phyloP scores from a whole-genome alignment of 2,329 filamentous ascomycete species.

The Fusarium bulbicola region DNA sequence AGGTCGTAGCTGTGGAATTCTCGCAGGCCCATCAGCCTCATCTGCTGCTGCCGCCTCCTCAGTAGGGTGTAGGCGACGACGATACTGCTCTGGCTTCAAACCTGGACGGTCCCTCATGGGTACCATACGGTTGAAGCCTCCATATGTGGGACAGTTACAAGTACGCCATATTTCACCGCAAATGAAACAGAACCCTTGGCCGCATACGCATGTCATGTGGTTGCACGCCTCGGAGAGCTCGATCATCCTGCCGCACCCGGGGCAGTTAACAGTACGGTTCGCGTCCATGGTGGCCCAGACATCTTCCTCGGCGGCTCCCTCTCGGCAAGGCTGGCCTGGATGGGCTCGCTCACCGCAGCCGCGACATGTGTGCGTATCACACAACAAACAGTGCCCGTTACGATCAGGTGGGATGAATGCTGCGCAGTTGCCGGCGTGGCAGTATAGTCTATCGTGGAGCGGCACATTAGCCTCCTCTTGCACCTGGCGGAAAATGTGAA shows the following conservation, averaged over 20 bases:
- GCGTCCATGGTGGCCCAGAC: slow-evolving; percentile 41
- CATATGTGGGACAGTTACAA: slow-evolving; percentile 45
- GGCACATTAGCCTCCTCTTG: slow-evolving; percentile 15
- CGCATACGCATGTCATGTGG: slow-evolving; percentile 53
- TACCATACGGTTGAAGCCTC: slow-evolving; percentile 5
- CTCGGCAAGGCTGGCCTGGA: slow-evolving; percentile 1
- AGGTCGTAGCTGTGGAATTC: slow-evolving; percentile 31
- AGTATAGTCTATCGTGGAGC: slow-evolving; percentile 30
- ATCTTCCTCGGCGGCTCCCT: slow-evolving; percentile 26
- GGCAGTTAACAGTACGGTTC: slow-evolving; percentile 35
- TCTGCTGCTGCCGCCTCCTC: background rate
- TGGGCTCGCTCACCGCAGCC: slow-evolving; percentile 19
- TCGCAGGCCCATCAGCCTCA: background rate
- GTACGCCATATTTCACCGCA: slow-evolving; percentile 55
- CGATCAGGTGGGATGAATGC: slow-evolving; percentile 29
- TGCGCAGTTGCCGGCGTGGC: slow-evolving; percentile 32
- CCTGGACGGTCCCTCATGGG: slow-evolving; percentile 24
- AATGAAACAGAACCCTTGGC: slow-evolving; percentile 59
- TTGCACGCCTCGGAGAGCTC: slow-evolving; percentile 37
- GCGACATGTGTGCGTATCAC: slow-evolving; percentile 19
- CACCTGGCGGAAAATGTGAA: slow-evolving; percentile 35
- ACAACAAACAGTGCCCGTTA: slow-evolving; percentile 16
- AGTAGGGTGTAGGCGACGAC: background rate
- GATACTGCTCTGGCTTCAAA: slow-evolving; percentile 26
- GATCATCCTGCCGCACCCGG: slow-evolving; percentile 34